phyloP scores from a whole-genome alignment of 1,284 basidiomycete genomes.

The Cryptococcus sp. region DNA sequence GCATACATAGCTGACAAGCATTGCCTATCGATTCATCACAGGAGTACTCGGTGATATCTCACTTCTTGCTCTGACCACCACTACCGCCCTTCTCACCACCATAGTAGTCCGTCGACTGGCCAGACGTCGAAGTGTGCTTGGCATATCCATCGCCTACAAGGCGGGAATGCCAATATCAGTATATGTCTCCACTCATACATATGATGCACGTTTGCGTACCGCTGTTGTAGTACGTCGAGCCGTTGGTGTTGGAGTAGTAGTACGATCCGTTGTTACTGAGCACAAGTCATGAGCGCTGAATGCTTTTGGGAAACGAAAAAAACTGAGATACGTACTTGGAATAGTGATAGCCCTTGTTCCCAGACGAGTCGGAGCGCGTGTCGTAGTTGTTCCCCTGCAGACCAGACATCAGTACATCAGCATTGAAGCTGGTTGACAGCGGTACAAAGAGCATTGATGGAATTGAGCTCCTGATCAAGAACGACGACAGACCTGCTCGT shows the following conservation, averaged over 20 bases:
- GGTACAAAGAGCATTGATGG: no score
- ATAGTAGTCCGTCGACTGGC: neutral
- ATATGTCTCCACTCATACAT: no score
- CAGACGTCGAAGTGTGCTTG: neutral
- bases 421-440: no score
- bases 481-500: constrained; percentile 54
- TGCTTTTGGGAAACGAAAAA: neutral
- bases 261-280: constrained; percentile 57
- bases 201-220: constrained; percentile 17
- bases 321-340: constrained; percentile 57
- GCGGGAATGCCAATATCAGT: no score
- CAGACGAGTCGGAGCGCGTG: constrained; percentile 55
- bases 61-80: neutral
- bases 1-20: no score
- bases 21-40: no score
- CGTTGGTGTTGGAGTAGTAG: constrained; percentile 64
- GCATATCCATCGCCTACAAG: neutral
- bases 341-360: constrained; percentile 60
- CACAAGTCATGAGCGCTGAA: no score
- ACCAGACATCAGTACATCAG: no score
- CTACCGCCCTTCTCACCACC: neutral
- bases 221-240: constrained; percentile 62
- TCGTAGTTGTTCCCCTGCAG: constrained; percentile 63
- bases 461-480: neutral
- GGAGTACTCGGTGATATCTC: no score